Evolutionary conservation across 2,329 filamentous ascomycete genomes (phyloP).

Genomic region (Curvularia sp.): DNA sequence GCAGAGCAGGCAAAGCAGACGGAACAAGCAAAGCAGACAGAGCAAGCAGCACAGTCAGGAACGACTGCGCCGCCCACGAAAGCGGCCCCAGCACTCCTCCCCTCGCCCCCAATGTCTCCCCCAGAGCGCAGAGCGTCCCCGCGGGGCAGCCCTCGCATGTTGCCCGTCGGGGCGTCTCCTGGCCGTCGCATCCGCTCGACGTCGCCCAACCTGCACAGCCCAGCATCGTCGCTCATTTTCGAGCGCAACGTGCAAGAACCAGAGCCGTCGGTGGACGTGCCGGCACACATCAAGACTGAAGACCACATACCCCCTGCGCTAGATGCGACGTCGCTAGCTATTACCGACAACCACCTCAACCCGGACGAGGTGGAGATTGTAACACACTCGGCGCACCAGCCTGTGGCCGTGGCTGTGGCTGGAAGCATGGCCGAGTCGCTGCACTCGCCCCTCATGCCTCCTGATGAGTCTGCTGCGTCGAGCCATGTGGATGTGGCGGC

Average conservation of each 20-base stretch:
- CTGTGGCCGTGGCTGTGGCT: conserved; percentile 70
- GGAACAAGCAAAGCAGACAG: conserved; percentile 8
- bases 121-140: conserved; percentile 43
- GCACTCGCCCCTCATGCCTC: conserved; percentile 43
- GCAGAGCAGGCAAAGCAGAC: conserved; percentile 9
- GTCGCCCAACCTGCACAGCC: conserved; percentile 80
- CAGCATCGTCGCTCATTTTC: conserved; percentile 80
- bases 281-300: conserved; percentile 90
- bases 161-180: conserved; percentile 62
- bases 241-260: conserved; percentile 90
- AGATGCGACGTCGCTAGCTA: conserved; percentile 88
- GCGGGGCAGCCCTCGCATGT: conserved; percentile 47
- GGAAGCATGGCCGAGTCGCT: conserved; percentile 45
- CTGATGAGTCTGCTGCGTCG: conserved; percentile 38
- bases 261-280: conserved; percentile 83
- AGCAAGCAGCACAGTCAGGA: background rate
- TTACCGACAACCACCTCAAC: conserved; percentile 84
- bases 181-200: conserved; percentile 68
- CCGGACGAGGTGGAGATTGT: conserved; percentile 93
- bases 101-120: conserved; percentile 43
- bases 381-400: conserved; percentile 83
- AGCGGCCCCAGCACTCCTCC: conserved; percentile 34
- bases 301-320: conserved; percentile 92
- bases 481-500: conserved; percentile 32
- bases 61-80: conserved; percentile 20